Base-by-base conservation (phyloP, 2,329 filamentous ascomycete species). In the Fusarium multiceps region DNA sequence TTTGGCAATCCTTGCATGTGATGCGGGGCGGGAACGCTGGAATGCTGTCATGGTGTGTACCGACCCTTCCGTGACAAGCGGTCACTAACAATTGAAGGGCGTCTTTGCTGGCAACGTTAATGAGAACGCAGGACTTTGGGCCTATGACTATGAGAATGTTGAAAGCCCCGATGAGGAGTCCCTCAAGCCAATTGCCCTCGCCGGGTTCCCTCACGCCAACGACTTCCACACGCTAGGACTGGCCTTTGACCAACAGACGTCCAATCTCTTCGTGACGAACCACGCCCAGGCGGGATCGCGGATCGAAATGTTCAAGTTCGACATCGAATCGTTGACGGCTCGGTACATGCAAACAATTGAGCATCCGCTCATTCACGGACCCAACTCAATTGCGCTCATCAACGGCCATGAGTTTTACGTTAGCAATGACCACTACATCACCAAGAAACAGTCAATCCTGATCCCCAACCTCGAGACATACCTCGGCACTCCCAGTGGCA, bases 221-320 rank as follows among this genome's bases (percentile, higher is more conserved):
- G 79, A 82, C 48, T 78, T 83, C 18, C 82, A 82, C 65, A 79
- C 80, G 0, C 60, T 84, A 3, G 82, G 82, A 7, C 63, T 84
- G 48, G 80, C 78, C 1, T 82, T 76, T 47, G 74, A 84, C 41
- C 75, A 76, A 51, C 41, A 72, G 4, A 76, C 78, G 0, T 78
- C 75, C 0, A 79, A 77, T 1, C 71, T 84, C 1, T 80, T 81
- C 30, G 78, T 80, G 6, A 69, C 75, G 1, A 84, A 79, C 69
- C 81, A 83, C 51, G 77, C 77, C 18, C 69, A 73, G 6, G 76
- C 75, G 12, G 77, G 78, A 12, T 68, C 80, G 6, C 73, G 77
- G 0, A 76, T 84, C 32, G 82, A 84, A 45, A 42, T 79, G 27
- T 84, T 84, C 69, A 73, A 72, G 37, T 69, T 84, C 0, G 80